Base-by-base conservation (phyloP, 345 rosid species). In the Murraya koenigii region DNA sequence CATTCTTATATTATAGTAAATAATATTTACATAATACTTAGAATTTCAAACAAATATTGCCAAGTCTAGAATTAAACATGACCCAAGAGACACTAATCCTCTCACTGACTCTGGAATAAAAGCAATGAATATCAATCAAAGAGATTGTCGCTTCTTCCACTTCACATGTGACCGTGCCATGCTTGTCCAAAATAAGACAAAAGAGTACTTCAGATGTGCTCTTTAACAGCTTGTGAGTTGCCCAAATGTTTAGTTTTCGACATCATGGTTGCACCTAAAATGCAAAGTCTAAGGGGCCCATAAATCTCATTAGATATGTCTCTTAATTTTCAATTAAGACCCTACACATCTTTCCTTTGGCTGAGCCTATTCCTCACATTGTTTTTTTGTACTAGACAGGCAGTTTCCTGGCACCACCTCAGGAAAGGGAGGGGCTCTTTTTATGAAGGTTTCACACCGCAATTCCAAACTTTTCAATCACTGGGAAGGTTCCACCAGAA, bases 401-500 rank as follows among this genome's bases (percentile, higher is more conserved):
- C 75, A 80, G 41, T 61, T 76, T 72, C 84, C 75, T 62, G 25
- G 74, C 52, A 74, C 44, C 59, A 61, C 15, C 56, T 36, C 26
- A 72, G 59, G 32, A 75, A 47, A 61, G 56, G n/a, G 52, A 55
- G 71, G 14, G 72, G 35, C 71, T 59, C 73, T 61, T 65, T 15
- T 22, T 47, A 10, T 14, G 28, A 20, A 73, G 44, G 44, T 38
- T 13, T 60, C 26, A 26, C 26, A 66, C 26, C 36, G 49, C 28
- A 60, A 19, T 17, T 44, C 66, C 38, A 77, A 64, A 33, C 30
- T 63, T 62, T 26, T 23, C 61, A 44, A 23, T 54, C 49, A 49
- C 54, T 8, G 11, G 55, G 82, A 76, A 64, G 78, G 59, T 75
- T 78, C 79, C 62, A 68, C 7, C 74, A 63, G 75, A n/a, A 19